A percentile compares a stretch with the other conserved stretches of the same genome.
phyloP scores from a whole-genome alignment of 805 yeast species.

The Candida vartiovaarae region DNA sequence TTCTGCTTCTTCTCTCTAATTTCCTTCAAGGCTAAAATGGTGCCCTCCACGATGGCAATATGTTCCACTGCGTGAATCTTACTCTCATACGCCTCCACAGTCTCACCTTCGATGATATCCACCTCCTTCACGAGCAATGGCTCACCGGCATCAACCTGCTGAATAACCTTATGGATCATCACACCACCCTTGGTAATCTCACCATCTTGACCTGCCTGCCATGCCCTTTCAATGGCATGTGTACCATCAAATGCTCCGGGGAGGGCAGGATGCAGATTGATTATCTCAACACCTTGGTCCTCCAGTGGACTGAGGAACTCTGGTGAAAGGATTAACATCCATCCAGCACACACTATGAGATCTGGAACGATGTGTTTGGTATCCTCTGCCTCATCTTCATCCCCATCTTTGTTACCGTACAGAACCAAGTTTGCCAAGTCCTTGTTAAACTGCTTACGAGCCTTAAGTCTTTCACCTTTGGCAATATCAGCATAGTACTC shows the following conservation, averaged over 20 bases:
- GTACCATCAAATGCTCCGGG: constrained; percentile 98
- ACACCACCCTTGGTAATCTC: constrained; percentile 74
- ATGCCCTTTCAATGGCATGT: constrained; percentile 93
- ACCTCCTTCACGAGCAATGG: constrained; percentile 81
- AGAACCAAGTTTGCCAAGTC: constrained; percentile 71
- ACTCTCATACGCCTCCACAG: constrained; percentile 70
- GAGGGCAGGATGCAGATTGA: constrained; percentile 93
- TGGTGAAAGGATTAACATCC: constrained; percentile 90
- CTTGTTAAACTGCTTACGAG: constrained; percentile 65
- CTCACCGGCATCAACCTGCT: constrained; percentile 90
- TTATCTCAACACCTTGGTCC: constrained; percentile 61
- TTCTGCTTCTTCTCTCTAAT: constrained; percentile 6
- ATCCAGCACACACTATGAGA: constrained; percentile 94
- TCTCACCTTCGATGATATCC: constrained; percentile 61
- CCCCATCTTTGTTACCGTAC: constrained; percentile 35
- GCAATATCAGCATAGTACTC: constrained; percentile 68
- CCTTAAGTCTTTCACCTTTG: constrained; percentile 55
- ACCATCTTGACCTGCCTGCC: constrained; percentile 90
- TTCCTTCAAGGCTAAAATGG: constrained; percentile 47
- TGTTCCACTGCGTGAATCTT: constrained; percentile 86
- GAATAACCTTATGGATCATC: constrained; percentile 95
- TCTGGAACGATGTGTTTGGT: constrained; percentile 51
- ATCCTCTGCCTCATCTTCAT: constrained; percentile 13
- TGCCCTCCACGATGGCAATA: constrained; percentile 88
- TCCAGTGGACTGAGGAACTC: constrained; percentile 62